These are phyloP conservation scores for Berberis vulgaris DNA, from an alignment of 164 flowering plant genomes.

Conservation along the genomic window DNA sequence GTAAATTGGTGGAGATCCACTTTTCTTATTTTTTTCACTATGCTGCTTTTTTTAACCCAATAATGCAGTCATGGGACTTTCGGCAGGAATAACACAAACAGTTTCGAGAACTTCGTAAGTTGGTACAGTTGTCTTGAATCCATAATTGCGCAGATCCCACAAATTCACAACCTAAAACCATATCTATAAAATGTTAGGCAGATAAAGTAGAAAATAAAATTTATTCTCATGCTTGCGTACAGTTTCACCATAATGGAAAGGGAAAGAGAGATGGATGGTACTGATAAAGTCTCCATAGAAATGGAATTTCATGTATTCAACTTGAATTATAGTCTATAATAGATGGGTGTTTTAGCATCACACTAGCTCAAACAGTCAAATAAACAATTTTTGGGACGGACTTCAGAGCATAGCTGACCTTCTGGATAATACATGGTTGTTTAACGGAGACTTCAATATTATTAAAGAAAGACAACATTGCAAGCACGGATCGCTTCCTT, in stretches of 20 bases:
- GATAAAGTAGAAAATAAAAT: background rate
- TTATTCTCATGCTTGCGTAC: too few relatives aligned
- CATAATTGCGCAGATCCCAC: slow-evolving; percentile 72
- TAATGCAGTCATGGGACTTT: slow-evolving; percentile 30
- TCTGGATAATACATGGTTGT: background rate
- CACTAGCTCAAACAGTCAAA: too few relatives aligned
- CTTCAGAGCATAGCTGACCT: too few relatives aligned
- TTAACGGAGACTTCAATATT: background rate
- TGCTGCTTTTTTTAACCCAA: slow-evolving; percentile 19
- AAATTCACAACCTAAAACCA: slow-evolving; percentile 72
- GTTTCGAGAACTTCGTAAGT: slow-evolving; percentile 81
- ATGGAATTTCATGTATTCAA: too few relatives aligned
- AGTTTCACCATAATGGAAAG: too few relatives aligned
- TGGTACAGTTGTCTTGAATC: slow-evolving; percentile 53
- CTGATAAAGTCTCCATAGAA: too few relatives aligned
- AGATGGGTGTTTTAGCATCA: too few relatives aligned
- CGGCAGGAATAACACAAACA: slow-evolving; percentile 45
- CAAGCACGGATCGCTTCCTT: background rate
- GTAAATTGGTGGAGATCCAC: slow-evolving; percentile 26
- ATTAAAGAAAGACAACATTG: background rate
- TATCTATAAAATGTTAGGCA: background rate
- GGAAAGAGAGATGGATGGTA: too few relatives aligned
- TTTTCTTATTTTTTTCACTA: slow-evolving; percentile 29
- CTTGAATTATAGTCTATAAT: too few relatives aligned
- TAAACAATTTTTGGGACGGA: too few relatives aligned